These are phyloP conservation scores for Coleophoma crateriformis DNA, from an alignment of 2,329 filamentous ascomycete species.

Conservation along the genomic window DNA sequence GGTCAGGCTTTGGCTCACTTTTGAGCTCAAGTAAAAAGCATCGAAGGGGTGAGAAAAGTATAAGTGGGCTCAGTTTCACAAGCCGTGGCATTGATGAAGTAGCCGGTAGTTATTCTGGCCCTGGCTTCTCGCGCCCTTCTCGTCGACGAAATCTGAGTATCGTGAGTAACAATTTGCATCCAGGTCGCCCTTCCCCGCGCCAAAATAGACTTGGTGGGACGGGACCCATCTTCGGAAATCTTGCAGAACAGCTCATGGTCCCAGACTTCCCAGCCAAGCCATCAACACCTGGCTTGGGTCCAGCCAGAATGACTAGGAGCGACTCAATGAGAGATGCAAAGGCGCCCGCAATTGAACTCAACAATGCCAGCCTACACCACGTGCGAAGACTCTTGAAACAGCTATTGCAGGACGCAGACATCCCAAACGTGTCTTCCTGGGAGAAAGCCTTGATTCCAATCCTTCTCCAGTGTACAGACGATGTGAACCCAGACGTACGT, in stretches of 20 bases:
- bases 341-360: constrained; percentile 75
- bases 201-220: constrained; percentile 37
- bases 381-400: constrained; percentile 81
- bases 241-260: constrained; percentile 21
- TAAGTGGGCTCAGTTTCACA: constrained; percentile 63
- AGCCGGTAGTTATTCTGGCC: constrained; percentile 48
- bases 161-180: constrained; percentile 63
- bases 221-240: constrained; percentile 31
- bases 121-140: constrained; percentile 54
- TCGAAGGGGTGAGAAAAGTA: constrained; percentile 69
- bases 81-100: constrained; percentile 62
- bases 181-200: constrained; percentile 67
- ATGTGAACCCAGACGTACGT: constrained; percentile 88
- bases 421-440: constrained; percentile 74
- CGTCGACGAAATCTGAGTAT: constrained; percentile 80
- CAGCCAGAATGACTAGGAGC: constrained; percentile 61
- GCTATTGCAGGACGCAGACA: constrained; percentile 68
- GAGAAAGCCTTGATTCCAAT: constrained; percentile 88
- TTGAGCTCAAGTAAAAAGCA: constrained; percentile 71
- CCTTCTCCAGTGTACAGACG: constrained; percentile 82
- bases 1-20: constrained; percentile 62
- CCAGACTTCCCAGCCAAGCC: constrained; percentile 12
- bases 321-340: constrained; percentile 74
- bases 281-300: constrained; percentile 12
- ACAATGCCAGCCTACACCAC: constrained; percentile 81